Percentiles rank a stretch among this genome's conserved stretches.
phyloP scores from a whole-genome alignment of 345 rosid genomes.

The Gossypium raimondii region DNA sequence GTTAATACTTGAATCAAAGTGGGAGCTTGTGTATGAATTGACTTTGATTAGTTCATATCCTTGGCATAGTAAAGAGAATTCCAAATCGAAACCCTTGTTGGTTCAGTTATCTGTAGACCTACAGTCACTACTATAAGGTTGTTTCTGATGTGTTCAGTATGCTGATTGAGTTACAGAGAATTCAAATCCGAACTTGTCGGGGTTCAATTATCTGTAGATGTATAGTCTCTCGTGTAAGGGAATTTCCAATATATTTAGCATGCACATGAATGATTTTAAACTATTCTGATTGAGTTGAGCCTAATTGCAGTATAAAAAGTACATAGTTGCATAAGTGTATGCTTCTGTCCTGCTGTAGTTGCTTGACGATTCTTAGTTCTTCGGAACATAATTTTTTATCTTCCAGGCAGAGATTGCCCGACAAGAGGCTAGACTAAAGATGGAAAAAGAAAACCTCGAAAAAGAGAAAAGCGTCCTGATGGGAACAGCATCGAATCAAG shows the following conservation, averaged over 20 bases:
- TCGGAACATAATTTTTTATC: not conserved
- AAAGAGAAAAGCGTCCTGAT: conserved; percentile 96
- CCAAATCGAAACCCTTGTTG: not conserved
- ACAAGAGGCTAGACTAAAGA: conserved; percentile 90
- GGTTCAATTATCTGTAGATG: not conserved
- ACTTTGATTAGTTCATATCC: not conserved
- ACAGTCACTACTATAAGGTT: not conserved
- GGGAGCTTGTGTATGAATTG: not conserved
- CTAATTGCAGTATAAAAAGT: not conserved
- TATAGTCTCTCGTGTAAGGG: not conserved
- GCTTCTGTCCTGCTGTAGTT: not conserved
- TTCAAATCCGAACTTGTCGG: not conserved
- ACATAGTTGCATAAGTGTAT: not conserved
- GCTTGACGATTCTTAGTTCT: not conserved
- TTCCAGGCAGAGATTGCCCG: conserved; percentile 82
- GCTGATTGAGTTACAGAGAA: not conserved
- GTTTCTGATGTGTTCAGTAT: not conserved
- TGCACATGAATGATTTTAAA: not conserved
- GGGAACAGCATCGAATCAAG: conserved; percentile 96
- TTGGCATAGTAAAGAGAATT: not conserved
- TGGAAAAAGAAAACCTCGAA: conserved; percentile 94
- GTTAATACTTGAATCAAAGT: not conserved
- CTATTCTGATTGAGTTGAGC: not conserved
- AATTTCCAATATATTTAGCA: not conserved
- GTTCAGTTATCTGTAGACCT: not conserved